These are phyloP conservation scores for Klebsormidium nitens DNA, from an alignment of 139 green algal species.

Conservation along the genomic window DNA sequence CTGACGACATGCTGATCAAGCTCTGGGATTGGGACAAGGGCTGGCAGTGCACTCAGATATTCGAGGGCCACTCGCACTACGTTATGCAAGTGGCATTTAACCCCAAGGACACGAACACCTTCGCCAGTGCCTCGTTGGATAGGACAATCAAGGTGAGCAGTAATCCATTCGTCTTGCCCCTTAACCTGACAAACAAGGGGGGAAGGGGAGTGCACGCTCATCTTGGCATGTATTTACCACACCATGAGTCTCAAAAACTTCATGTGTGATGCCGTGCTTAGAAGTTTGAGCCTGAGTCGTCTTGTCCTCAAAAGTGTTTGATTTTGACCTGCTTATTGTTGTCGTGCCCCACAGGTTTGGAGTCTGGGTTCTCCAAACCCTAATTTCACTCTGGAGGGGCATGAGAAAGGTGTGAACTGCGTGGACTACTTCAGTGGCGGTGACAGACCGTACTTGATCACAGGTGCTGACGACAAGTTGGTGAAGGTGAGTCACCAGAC, in stretches of 20 bases:
- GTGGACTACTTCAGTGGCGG: conserved; percentile 96
- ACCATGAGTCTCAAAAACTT: no score
- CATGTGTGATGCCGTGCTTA: neutral
- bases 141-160: conserved; percentile 85
- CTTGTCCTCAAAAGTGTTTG: neutral
- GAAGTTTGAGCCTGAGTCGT: neutral
- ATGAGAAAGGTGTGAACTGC: conserved; percentile 97
- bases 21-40: conserved; percentile 99
- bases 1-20: conserved; percentile 99
- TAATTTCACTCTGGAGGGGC: conserved; percentile 98
- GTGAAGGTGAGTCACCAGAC: no score
- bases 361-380: conserved; percentile 79
- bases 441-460: conserved; percentile 94
- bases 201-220: no score
- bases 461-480: conserved; percentile 89
- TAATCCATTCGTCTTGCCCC: no score
- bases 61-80: conserved; percentile 98
- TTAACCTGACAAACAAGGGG: no score
- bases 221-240: no score
- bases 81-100: conserved; percentile 98
- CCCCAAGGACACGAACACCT: conserved; percentile 99
- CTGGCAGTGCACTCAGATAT: conserved; percentile 88
- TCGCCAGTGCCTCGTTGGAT: conserved; percentile 93
- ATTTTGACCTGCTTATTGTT: no score
- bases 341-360: conserved; percentile 65